Evolutionary conservation across 2,329 filamentous ascomycete genomes (phyloP).

Genomic region (Hypomyces rosellus): DNA sequence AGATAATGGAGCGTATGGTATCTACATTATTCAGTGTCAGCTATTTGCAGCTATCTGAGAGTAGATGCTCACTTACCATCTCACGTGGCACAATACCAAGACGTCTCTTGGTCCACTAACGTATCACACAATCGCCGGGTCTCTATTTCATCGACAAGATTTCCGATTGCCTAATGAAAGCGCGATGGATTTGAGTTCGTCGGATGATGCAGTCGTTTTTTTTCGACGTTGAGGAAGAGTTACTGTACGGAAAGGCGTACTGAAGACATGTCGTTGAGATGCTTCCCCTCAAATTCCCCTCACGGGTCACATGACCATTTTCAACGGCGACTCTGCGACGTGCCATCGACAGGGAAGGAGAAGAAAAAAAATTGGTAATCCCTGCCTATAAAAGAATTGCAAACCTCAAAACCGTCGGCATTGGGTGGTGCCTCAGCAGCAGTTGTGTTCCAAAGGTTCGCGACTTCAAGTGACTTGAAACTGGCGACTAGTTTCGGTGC

Average conservation of each 20-base stretch:
- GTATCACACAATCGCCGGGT: background rate
- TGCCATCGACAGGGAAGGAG: constrained; percentile 2
- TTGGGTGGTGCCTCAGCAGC: too few relatives aligned
- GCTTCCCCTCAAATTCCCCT: constrained; percentile 12
- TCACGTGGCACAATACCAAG: background rate
- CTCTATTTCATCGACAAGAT: too few relatives aligned
- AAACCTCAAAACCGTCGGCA: too few relatives aligned
- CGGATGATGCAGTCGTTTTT: background rate
- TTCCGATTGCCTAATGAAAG: background rate
- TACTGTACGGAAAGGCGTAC: background rate
- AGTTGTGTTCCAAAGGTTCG: too few relatives aligned
- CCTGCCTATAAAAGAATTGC: background rate
- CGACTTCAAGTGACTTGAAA: too few relatives aligned
- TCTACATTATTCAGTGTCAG: background rate
- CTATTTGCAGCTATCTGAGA: background rate
- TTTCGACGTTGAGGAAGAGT: background rate
- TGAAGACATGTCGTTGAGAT: constrained; percentile 3
- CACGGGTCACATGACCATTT: constrained; percentile 12
- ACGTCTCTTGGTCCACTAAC: background rate
- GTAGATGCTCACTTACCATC: background rate
- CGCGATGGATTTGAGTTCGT: background rate
- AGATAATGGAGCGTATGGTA: background rate
- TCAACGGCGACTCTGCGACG: background rate
- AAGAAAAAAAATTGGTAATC: background rate
- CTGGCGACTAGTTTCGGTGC: too few relatives aligned